These are phyloP conservation scores for Cytospora piceicola DNA, from an alignment of 2,329 filamentous ascomycete species.

Conservation along the genomic window DNA sequence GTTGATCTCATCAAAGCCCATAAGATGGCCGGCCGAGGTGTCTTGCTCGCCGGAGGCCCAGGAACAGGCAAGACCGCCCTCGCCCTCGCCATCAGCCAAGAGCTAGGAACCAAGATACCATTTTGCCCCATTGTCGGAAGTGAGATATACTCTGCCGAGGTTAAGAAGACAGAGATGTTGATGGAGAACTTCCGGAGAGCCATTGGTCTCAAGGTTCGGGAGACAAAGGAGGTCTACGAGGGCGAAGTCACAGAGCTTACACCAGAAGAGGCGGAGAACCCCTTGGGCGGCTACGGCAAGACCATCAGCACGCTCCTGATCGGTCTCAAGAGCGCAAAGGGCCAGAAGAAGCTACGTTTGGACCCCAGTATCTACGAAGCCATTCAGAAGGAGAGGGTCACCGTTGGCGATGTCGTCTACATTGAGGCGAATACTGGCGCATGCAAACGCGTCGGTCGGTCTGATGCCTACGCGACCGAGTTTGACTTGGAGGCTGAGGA, in stretches of 20 bases:
- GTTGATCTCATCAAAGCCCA: slow-evolving; percentile 95
- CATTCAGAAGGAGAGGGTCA: slow-evolving; percentile 96
- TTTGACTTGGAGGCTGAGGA: slow-evolving; percentile 99
- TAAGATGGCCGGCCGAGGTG: slow-evolving; percentile 96
- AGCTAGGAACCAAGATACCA: slow-evolving; percentile 95
- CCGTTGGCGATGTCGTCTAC: slow-evolving; percentile 96
- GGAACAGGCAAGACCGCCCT: slow-evolving; percentile 97
- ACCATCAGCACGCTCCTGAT: slow-evolving; percentile 96
- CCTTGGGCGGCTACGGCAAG: slow-evolving; percentile 92
- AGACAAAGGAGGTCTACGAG: slow-evolving; percentile 99
- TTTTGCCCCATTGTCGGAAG: slow-evolving; percentile 98
- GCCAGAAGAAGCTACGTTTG: slow-evolving; percentile 95
- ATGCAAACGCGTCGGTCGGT: slow-evolving; percentile 94
- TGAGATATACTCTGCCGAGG: slow-evolving; percentile 96
- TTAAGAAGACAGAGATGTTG: slow-evolving; percentile 98
- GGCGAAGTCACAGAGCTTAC: slow-evolving; percentile 97
- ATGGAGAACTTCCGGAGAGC: slow-evolving; percentile 99
- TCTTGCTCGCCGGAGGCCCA: slow-evolving; percentile 90
- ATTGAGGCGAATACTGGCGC: slow-evolving; percentile 99
- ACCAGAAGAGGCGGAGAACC: slow-evolving; percentile 97
- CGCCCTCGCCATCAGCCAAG: slow-evolving; percentile 92
- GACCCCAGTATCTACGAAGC: slow-evolving; percentile 99
- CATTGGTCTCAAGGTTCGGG: slow-evolving; percentile 94
- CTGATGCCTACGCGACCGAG: slow-evolving; percentile 96
- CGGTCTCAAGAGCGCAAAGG: slow-evolving; percentile 91